These are phyloP conservation scores for Teratosphaeria gauchensis DNA, from an alignment of 2,329 filamentous ascomycete species.

Conservation along the genomic window DNA sequence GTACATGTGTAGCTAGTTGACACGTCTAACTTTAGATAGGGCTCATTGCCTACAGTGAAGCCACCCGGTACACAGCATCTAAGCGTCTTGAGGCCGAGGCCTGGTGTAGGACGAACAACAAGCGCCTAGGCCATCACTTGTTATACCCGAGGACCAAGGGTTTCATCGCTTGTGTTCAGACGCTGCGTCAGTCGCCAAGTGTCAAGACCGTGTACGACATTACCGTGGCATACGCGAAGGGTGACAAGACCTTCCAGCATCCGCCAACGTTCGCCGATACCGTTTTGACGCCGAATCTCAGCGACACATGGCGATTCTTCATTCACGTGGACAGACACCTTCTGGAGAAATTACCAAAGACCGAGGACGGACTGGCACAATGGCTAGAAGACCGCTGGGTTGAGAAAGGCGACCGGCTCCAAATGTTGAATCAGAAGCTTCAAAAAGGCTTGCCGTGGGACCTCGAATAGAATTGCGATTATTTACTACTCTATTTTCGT, in stretches of 20 bases:
- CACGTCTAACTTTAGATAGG: conserved; percentile 30
- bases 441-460: conserved; percentile 8
- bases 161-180: conserved; percentile 50
- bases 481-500: background rate
- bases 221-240: conserved; percentile 28
- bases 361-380: conserved; percentile 20
- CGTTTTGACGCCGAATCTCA: conserved; percentile 17
- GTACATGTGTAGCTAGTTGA: background rate
- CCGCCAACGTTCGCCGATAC: conserved; percentile 26
- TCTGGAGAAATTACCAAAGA: conserved; percentile 19
- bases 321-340: conserved; percentile 26
- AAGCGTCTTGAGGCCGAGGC: conserved; percentile 43
- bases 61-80: conserved; percentile 47
- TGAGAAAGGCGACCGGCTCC: conserved; percentile 26
- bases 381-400: conserved; percentile 30
- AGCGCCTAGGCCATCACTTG: conserved; percentile 46
- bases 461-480: background rate
- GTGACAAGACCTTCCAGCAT: conserved; percentile 17
- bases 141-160: conserved; percentile 53
- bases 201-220: conserved; percentile 30
- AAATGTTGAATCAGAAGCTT: conserved; percentile 14
- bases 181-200: conserved; percentile 32
- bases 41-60: conserved; percentile 57
- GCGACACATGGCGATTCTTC: conserved; percentile 20
- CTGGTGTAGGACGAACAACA: conserved; percentile 44